Percentiles rank a stretch among this genome's conserved stretches.
These are phyloP conservation scores for Dacryopinax spathularia DNA, from an alignment of 768 basidiomycete species.

Conservation along the genomic window DNA sequence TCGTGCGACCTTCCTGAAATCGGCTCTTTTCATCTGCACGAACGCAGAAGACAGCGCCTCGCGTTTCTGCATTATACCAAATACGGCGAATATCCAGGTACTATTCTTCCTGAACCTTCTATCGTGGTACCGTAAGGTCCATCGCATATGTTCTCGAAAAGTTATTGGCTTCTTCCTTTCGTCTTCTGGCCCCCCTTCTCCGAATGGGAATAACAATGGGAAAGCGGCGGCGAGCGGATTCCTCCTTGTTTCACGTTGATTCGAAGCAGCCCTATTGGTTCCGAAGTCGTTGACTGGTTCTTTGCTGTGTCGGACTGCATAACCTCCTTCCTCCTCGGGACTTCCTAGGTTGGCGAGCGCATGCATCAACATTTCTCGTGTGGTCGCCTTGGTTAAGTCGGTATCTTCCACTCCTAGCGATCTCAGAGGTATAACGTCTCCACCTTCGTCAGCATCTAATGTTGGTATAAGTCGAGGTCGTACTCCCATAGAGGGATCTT, in stretches of 20 bases:
- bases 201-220: slow-evolving; percentile 27
- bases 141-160: slow-evolving; percentile 6
- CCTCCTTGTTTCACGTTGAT: not conserved
- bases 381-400: slow-evolving; percentile 18
- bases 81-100: slow-evolving; percentile 5
- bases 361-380: slow-evolving; percentile 19
- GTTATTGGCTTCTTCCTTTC: not conserved
- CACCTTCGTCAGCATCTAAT: too few relatives aligned
- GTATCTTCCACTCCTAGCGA: slow-evolving; percentile 19
- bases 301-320: slow-evolving; percentile 18
- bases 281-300: slow-evolving; percentile 16
- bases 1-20: not conserved
- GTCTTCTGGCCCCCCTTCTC: slow-evolving; percentile 24
- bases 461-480: too few relatives aligned
- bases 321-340: slow-evolving; percentile 15
- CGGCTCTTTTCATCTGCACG: not conserved
- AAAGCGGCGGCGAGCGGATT: slow-evolving; percentile 14
- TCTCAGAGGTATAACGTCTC: slow-evolving; percentile 23
- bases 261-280: slow-evolving; percentile 16
- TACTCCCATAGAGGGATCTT: too few relatives aligned
- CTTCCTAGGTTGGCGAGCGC: slow-evolving; percentile 20
- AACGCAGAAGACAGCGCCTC: not conserved
- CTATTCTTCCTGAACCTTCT: slow-evolving; percentile 1
- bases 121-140: slow-evolving; percentile 9
- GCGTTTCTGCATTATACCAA: slow-evolving; percentile 6